Percentiles rank a stretch among this genome's conserved stretches.
Evolutionary conservation across 331 rosid species (phyloP).

Genomic region (Malus hybrid): DNA sequence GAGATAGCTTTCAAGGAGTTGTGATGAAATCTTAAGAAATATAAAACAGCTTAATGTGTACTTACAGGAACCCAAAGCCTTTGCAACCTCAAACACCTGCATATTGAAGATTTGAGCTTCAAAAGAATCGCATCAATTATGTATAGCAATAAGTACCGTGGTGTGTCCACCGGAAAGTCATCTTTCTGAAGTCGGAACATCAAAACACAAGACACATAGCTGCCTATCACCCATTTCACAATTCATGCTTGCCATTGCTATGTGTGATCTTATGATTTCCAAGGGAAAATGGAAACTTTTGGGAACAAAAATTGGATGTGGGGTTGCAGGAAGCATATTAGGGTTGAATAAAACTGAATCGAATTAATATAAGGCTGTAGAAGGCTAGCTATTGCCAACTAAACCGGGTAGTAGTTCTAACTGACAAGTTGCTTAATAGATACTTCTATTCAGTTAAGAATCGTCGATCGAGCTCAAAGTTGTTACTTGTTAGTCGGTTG

Average conservation of each 20-base stretch:
- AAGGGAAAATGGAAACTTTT: not conserved
- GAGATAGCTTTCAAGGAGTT: too few relatives aligned
- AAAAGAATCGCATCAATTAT: not conserved
- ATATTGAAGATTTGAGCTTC: not conserved
- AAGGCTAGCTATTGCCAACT: not conserved
- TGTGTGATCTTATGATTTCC: not conserved
- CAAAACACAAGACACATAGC: conserved; percentile 62
- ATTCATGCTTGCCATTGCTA: not conserved
- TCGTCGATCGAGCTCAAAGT: not conserved
- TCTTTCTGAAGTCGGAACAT: conserved; percentile 92
- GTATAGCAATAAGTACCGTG: not conserved
- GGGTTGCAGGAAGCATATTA: not conserved
- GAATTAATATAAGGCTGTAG: not conserved
- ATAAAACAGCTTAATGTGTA: not conserved
- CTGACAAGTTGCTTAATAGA: not conserved
- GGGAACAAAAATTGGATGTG: not conserved
- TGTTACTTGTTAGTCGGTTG: not conserved
- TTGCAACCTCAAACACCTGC: not conserved
- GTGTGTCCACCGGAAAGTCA: conserved; percentile 77
- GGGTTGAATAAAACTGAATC: not conserved
- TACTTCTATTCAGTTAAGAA: not conserved
- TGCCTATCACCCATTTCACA: conserved; percentile 26
- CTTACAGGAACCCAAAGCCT: not conserved
- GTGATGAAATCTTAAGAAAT: not conserved
- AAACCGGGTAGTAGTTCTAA: not conserved